These are phyloP conservation scores for Ogataea henricii DNA, from an alignment of 805 yeast genomes.

Conservation along the genomic window DNA sequence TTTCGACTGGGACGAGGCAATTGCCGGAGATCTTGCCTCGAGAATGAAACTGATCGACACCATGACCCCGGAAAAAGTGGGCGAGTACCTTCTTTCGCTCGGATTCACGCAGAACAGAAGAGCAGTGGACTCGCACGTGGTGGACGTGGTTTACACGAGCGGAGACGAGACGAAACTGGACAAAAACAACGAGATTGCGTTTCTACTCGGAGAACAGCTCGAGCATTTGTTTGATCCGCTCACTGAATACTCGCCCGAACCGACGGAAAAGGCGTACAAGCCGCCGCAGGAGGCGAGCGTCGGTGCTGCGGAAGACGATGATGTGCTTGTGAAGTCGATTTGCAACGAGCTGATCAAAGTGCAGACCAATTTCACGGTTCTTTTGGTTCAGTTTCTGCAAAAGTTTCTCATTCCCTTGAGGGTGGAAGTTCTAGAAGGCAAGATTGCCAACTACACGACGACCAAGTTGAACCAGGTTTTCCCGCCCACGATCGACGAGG, in stretches of 20 bases:
- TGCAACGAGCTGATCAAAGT: conserved; percentile 66
- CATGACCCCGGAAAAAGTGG: conserved; percentile 57
- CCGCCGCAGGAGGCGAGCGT: conserved; percentile 47
- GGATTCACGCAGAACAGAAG: conserved; percentile 53
- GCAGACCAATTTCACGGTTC: conserved; percentile 74
- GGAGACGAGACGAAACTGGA: conserved; percentile 36
- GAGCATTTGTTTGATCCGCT: conserved; percentile 89
- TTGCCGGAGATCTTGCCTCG: conserved; percentile 80
- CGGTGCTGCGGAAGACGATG: conserved; percentile 27
- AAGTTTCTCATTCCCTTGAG: conserved; percentile 79
- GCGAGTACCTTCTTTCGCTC: conserved; percentile 55
- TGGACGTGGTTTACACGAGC: conserved; percentile 74
- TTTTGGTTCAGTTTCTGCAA: conserved; percentile 73
- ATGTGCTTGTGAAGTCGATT: conserved; percentile 48
- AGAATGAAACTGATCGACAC: conserved; percentile 56
- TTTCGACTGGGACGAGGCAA: conserved; percentile 73
- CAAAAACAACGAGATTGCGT: conserved; percentile 74
- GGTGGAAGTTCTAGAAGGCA: conserved; percentile 60
- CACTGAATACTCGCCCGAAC: conserved; percentile 89
- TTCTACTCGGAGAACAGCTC: conserved; percentile 76
- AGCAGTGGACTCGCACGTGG: conserved; percentile 49
- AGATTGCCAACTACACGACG: conserved; percentile 55
- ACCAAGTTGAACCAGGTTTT: conserved; percentile 73
- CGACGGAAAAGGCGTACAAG: conserved; percentile 67
- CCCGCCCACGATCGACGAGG: conserved; percentile 95